phyloP scores from a whole-genome alignment of 345 rosid genomes.

The Nephelium lappaceum region DNA sequence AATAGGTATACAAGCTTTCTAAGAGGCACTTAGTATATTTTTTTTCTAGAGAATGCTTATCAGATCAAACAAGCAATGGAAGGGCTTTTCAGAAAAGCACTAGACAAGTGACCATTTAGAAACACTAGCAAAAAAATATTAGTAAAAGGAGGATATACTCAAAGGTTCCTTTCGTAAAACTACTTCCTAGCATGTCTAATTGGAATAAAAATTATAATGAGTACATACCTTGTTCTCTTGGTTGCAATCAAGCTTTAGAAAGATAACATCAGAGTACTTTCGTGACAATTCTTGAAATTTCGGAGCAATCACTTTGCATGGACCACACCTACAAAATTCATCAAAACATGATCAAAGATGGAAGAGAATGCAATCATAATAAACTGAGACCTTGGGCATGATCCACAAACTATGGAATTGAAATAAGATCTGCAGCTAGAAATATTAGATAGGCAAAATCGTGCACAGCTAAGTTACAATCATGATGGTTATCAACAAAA shows the following conservation, averaged over 20 bases:
- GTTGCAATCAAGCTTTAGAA: conserved; percentile 94
- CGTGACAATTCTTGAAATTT: conserved; percentile 70
- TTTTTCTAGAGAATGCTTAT: background rate
- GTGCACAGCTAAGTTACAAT: background rate
- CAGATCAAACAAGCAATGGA: background rate
- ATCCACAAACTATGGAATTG: background rate
- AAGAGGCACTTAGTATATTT: background rate
- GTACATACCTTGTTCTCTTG: conserved; percentile 72
- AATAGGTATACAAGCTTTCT: background rate
- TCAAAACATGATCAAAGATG: background rate
- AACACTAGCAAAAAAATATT: too few species aligned
- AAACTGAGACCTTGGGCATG: background rate
- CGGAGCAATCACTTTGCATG: conserved; percentile 93
- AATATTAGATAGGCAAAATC: too few species aligned
- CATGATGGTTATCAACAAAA: background rate
- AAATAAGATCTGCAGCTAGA: background rate
- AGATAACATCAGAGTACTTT: conserved; percentile 78
- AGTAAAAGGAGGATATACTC: background rate
- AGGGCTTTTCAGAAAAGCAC: background rate
- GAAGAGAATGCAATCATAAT: background rate
- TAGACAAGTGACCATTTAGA: background rate
- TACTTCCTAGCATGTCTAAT: background rate
- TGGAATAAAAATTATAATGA: background rate
- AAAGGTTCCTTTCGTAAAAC: background rate
- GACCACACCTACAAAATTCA: conserved; percentile 75